Percentiles rank a stretch among this genome's conserved stretches.
These are phyloP conservation scores for Pichia cephalocereana DNA, from an alignment of 805 yeast species.

Conservation along the genomic window DNA sequence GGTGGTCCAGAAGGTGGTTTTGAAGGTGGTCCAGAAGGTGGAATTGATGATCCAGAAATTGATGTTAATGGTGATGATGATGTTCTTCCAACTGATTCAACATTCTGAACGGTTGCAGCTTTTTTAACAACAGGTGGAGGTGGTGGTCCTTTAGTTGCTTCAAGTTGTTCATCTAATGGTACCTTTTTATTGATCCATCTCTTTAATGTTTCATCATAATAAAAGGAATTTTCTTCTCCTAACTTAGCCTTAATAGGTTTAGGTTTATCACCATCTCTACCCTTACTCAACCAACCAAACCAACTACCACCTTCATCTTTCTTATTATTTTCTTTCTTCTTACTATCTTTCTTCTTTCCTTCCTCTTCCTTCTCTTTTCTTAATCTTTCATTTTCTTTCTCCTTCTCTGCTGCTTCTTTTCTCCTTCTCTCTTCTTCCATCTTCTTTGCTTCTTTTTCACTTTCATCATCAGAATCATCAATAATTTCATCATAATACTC, in stretches of 20 bases:
- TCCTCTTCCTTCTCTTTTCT: slow-evolving; percentile 30
- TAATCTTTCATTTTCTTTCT: slow-evolving; percentile 14
- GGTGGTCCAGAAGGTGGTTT: slow-evolving; percentile 15
- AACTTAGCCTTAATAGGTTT: slow-evolving; percentile 77
- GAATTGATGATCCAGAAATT: background rate
- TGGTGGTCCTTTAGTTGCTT: slow-evolving; percentile 55
- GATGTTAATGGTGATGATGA: background rate
- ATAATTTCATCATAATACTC: slow-evolving; percentile 24
- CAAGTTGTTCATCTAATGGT: slow-evolving; percentile 54
- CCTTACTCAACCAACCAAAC: slow-evolving; percentile 57
- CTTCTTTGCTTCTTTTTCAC: slow-evolving; percentile 22
- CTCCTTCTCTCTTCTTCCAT: slow-evolving; percentile 21
- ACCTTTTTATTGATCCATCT: slow-evolving; percentile 78
- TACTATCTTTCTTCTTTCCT: slow-evolving; percentile 11
- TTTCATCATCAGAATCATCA: slow-evolving; percentile 32
- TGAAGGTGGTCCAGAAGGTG: slow-evolving; percentile 25
- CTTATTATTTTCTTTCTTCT: slow-evolving; percentile 13
- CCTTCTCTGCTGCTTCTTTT: slow-evolving; percentile 36
- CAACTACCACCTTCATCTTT: slow-evolving; percentile 26
- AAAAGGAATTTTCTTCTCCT: slow-evolving; percentile 67
- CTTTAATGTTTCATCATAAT: slow-evolving; percentile 73
- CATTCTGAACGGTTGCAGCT: slow-evolving; percentile 5
- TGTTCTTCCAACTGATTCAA: no score
- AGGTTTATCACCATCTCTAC: slow-evolving; percentile 46
- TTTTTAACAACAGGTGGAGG: slow-evolving; percentile 47